Evolutionary conservation across 179 eudicot species (phyloP).

Genomic region (Spinacia oleracea): DNA sequence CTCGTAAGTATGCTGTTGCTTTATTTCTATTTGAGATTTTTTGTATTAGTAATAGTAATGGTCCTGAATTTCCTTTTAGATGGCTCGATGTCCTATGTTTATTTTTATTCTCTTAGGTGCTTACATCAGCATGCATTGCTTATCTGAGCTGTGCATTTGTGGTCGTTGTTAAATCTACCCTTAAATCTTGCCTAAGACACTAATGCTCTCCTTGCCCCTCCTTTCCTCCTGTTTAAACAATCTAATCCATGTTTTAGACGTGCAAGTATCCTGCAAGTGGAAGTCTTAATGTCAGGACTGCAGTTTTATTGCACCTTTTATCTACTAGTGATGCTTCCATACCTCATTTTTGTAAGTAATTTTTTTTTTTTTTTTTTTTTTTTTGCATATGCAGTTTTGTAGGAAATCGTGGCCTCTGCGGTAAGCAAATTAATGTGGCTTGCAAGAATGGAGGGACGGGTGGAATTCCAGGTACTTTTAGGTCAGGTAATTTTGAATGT

Average conservation of each 20-base stretch:
- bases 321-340: background rate
- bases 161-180: background rate
- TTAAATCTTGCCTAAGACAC: background rate
- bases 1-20: constrained; percentile 59
- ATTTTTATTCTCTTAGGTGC: constrained; percentile 1
- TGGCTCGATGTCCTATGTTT: background rate
- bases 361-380: background rate
- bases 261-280: background rate
- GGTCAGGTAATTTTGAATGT: constrained; percentile 47
- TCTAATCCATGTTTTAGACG: background rate
- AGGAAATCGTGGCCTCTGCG: constrained; percentile 85
- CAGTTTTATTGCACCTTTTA: background rate
- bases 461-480: constrained; percentile 38
- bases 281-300: background rate
- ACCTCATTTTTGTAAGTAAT: no score
- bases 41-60: constrained; percentile 6
- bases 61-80: background rate
- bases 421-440: constrained; percentile 54
- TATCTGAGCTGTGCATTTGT: background rate
- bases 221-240: background rate
- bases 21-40: background rate
- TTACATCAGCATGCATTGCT: background rate
- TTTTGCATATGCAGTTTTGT: constrained; percentile 52
- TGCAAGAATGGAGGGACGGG: constrained; percentile 54
- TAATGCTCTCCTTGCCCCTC: background rate